A percentile compares a stretch with the other conserved stretches of the same genome.
These are phyloP conservation scores for Eutrema yunnanense DNA, from an alignment of 345 rosid species.

Conservation along the genomic window DNA sequence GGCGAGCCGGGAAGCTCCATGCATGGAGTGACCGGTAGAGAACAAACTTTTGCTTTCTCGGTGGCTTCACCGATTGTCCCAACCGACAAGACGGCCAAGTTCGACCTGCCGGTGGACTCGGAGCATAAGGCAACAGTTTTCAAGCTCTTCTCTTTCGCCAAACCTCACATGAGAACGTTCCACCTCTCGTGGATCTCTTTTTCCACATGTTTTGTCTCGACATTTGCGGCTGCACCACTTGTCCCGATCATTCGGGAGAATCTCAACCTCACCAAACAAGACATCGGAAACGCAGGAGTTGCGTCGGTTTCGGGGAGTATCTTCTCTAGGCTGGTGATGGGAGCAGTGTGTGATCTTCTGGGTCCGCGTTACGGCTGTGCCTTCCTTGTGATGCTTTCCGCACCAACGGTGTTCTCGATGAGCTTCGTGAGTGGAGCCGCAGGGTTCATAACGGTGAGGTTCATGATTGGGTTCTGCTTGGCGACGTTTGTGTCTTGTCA, in stretches of 20 bases:
- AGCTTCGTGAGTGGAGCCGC: conserved; percentile 42
- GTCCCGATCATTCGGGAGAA: conserved; percentile 72
- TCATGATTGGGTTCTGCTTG: conserved; percentile 80
- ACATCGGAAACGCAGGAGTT: conserved; percentile 70
- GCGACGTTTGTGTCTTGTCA: conserved; percentile 88
- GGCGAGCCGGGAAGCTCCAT: conserved; percentile 58
- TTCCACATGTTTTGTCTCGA: conserved; percentile 71
- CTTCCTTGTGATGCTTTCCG: conserved; percentile 59
- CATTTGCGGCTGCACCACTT: conserved; percentile 79
- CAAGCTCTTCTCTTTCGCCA: conserved; percentile 53
- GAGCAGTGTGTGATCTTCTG: conserved; percentile 61
- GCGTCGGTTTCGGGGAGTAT: conserved; percentile 80
- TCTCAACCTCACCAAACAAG: conserved; percentile 55
- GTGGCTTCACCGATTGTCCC: conserved; percentile 51
- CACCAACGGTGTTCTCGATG: conserved; percentile 78
- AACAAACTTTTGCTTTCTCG: conserved; percentile 51
- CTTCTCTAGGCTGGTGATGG: conserved; percentile 74
- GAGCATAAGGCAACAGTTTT: conserved; percentile 65
- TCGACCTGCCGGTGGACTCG: conserved; percentile 52
- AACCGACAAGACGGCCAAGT: conserved; percentile 50
- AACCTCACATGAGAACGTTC: conserved; percentile 78
- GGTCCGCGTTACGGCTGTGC: conserved; percentile 76
- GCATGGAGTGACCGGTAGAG: conserved; percentile 64
- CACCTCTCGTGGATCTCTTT: conserved; percentile 87
- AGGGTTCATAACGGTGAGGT: conserved; percentile 57